Conservation (phyloP, 176 grass and related monocot species). For the Zea mays region DNA sequence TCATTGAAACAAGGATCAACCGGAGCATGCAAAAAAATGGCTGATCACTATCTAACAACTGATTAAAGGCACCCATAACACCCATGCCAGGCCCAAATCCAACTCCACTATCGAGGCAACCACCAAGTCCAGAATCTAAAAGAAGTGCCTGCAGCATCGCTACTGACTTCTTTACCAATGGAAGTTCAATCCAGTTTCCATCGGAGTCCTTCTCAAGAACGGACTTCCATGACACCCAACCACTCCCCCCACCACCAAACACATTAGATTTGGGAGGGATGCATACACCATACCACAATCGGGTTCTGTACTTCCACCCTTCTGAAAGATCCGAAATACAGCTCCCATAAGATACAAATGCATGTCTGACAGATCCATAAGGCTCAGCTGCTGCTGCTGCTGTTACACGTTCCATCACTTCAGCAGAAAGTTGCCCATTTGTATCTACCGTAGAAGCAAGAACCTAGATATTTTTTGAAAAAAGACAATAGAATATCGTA, state of each 20-base stretch:
- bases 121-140: conserved; percentile 90
- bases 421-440: conserved; percentile 97
- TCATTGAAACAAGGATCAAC: conserved; percentile 91
- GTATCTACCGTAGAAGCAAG: conserved; percentile 92
- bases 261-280: conserved; percentile 66
- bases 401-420: conserved; percentile 91
- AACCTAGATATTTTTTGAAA: conserved; percentile 51
- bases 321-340: conserved; percentile 77
- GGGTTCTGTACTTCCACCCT: conserved; percentile 95
- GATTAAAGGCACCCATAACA: conserved; percentile 83
- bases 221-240: conserved; percentile 73
- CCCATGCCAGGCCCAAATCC: conserved; percentile 94
- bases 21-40: conserved; percentile 99
- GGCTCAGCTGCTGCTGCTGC: conserved; percentile 95
- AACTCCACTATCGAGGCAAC: conserved; percentile 77
- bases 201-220: conserved; percentile 76
- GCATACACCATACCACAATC: conserved; percentile 92
- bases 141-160: conserved; percentile 90
- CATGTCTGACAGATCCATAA: conserved; percentile 92
- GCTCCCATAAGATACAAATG: conserved; percentile 96
- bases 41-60: conserved; percentile 95
- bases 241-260: conserved; percentile 86
- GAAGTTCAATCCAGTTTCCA: conserved; percentile 87
- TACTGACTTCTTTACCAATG: conserved; percentile 93
- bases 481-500: conserved; percentile 31